Base-by-base conservation (phyloP, 345 rosid genomes). In the Hevea brasiliensis region DNA sequence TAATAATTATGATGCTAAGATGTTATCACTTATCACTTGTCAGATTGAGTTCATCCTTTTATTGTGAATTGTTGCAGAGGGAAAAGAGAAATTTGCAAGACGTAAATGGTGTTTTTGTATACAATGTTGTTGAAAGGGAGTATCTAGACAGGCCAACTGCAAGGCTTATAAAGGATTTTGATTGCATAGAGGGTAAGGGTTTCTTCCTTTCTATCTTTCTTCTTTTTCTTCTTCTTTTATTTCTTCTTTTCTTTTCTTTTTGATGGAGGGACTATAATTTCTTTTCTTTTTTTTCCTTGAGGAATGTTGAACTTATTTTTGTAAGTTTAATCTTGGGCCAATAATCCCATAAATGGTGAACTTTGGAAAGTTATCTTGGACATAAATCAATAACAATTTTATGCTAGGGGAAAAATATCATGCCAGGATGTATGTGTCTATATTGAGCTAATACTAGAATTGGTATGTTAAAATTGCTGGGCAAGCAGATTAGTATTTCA, bases 61-160 rank as follows among this genome's bases (percentile, higher is more conserved):
- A 74, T 68, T 23, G 14, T 70, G 11, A 71, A 72, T 72, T 18
- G 21, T 84, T 86, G 87, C 89, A 92, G 99, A 87, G 89, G 79
- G 96, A 92, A 78, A 92, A 89, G 90, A 91, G 81, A 84, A 95
- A 92, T 79, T 82, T 89, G 70, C 99, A 92, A 75, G 98, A 92
- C 74, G 75, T 85, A 57, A 85, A 86, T 81, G 89, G 86, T 74
- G 97, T 91, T 61, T 92, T 82, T 81, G 94, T 92, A 35, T 95
- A 78, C 61, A 87, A 84, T 87, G 93, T 88, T 80, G 84, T 87
- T 71, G 94, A 92, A 61, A 76, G 96, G 76, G 98, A 95, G 65
- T 48, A 64, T 72, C 79, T 95, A 55, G 99, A 92, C 75, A 83
- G 97, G 74, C 96, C 98, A 77, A 89, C 94, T 3, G 99, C 98